phyloP scores from a whole-genome alignment of 176 grass and related monocot genomes.

The Ensete glaucum region DNA sequence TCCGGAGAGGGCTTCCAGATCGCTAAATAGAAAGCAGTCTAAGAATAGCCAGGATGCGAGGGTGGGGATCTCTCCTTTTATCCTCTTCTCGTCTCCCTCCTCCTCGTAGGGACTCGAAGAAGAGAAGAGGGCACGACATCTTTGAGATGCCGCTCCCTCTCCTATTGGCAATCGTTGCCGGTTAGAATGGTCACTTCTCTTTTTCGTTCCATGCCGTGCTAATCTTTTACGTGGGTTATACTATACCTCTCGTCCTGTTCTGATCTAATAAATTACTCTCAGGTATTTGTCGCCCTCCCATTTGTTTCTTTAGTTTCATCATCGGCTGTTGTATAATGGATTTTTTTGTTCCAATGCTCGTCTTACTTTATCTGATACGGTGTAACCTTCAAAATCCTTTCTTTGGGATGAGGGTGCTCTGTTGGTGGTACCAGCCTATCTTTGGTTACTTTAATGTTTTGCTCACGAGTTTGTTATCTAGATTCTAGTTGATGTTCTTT shows the following conservation, averaged over 20 bases:
- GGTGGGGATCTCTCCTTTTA: not conserved
- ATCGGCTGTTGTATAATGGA: not conserved
- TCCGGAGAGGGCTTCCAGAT: not conserved
- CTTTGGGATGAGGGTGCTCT: too few relatives aligned
- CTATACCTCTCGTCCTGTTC: not conserved
- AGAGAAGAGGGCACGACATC: slow-evolving; percentile 5
- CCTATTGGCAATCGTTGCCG: not conserved
- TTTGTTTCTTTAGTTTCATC: not conserved
- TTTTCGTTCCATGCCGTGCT: not conserved
- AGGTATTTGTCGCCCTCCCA: not conserved
- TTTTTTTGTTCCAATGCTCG: too few relatives aligned
- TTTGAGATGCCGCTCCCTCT: not conserved
- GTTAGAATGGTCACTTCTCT: not conserved
- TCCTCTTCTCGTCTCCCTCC: not conserved
- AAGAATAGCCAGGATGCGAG: not conserved
- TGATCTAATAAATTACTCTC: not conserved
- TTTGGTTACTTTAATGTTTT: too few relatives aligned
- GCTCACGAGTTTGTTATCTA: too few relatives aligned
- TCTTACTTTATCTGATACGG: too few relatives aligned
- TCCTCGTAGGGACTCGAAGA: not conserved
- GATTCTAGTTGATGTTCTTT: too few relatives aligned
- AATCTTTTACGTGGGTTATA: not conserved
- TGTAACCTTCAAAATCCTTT: too few relatives aligned
- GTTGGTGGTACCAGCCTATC: too few relatives aligned
- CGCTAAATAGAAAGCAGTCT: not conserved